Conservation (phyloP, 805 yeast species). For the Saturnispora quitensis region DNA sequence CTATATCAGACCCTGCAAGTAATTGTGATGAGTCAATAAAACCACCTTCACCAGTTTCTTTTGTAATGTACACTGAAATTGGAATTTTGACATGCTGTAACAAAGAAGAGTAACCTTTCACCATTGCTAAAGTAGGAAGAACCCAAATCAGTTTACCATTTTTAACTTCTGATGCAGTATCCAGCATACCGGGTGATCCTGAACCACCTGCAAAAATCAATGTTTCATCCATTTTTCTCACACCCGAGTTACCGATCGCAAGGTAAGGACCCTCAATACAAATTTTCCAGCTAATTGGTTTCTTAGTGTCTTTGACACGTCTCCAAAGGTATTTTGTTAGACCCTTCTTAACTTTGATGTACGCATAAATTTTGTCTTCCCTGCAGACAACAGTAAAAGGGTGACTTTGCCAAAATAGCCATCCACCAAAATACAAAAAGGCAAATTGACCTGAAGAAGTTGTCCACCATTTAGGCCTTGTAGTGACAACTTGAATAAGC, state of each 20-base stretch:
- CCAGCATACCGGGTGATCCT: conserved; percentile 51
- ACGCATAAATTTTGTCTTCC: conserved; percentile 30
- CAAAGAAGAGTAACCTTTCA: conserved; percentile 16
- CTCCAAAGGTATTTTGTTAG: conserved; percentile 35
- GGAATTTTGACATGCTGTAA: not conserved
- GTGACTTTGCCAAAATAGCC: conserved; percentile 59
- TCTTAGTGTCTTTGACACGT: conserved; percentile 16
- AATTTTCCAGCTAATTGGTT: conserved; percentile 15
- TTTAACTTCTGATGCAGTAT: conserved; percentile 28
- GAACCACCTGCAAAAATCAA: conserved; percentile 57
- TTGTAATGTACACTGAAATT: not conserved
- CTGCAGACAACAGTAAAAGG: conserved; percentile 51
- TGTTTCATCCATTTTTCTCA: conserved; percentile 21
- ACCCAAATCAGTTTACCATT: conserved; percentile 50
- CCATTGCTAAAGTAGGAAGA: conserved; percentile 37
- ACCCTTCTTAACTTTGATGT: conserved; percentile 45
- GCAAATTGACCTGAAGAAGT: conserved; percentile 49
- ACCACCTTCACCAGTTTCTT: not conserved
- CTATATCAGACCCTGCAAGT: not conserved
- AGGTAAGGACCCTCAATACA: conserved; percentile 60
- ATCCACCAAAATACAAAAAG: conserved; percentile 45
- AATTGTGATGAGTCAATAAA: not conserved
- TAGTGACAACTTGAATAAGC: conserved; percentile 35
- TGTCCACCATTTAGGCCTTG: conserved; percentile 42
- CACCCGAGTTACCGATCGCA: conserved; percentile 39